Percentiles rank a stretch among this genome's conserved stretches.
Evolutionary conservation across 1,284 basidiomycete genomes (phyloP).

Genomic region (Apiotrichum porosum): DNA sequence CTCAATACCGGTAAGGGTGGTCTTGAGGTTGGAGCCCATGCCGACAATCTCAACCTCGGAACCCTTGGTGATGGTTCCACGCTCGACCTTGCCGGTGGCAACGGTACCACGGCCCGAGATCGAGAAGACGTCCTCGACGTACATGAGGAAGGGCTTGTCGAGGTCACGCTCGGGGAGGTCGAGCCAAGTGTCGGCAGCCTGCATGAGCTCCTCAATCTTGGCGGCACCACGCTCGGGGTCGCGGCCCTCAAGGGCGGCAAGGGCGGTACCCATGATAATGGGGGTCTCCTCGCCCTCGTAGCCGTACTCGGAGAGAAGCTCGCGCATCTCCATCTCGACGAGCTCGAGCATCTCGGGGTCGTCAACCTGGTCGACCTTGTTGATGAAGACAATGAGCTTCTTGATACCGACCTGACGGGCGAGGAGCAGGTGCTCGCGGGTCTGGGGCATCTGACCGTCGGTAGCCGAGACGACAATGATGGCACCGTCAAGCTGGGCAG

Average conservation of each 20-base stretch:
- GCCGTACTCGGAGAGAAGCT: conserved; percentile 85
- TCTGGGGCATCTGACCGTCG: conserved; percentile 99
- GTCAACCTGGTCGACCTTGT: conserved; percentile 89
- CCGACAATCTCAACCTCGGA: conserved; percentile 93
- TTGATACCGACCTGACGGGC: conserved; percentile 98
- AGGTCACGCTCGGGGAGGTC: conserved; percentile 93
- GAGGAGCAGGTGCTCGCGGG: conserved; percentile 93
- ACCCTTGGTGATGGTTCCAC: conserved; percentile 88
- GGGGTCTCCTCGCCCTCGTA: conserved; percentile 97
- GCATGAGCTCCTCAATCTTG: conserved; percentile 80
- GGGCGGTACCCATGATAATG: conserved; percentile 92
- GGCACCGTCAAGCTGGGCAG: conserved; percentile 97
- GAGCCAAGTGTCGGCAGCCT: conserved; percentile 90
- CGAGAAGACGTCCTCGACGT: conserved; percentile 95
- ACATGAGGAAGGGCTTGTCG: conserved; percentile 96
- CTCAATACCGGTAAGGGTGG: conserved; percentile 94
- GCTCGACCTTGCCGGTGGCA: conserved; percentile 94
- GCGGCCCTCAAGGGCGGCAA: conserved; percentile 87
- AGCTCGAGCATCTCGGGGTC: conserved; percentile 99
- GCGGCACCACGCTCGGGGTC: conserved; percentile 70
- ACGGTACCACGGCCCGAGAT: conserved; percentile 99
- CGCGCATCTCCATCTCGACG: conserved; percentile 99
- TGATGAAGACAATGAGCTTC: conserved; percentile 98
- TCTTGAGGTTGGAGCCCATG: conserved; percentile 78
- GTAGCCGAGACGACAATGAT: conserved; percentile 98